Evolutionary conservation across 768 basidiomycete genomes (phyloP).

Genomic region (Lactarius akahatsu): DNA sequence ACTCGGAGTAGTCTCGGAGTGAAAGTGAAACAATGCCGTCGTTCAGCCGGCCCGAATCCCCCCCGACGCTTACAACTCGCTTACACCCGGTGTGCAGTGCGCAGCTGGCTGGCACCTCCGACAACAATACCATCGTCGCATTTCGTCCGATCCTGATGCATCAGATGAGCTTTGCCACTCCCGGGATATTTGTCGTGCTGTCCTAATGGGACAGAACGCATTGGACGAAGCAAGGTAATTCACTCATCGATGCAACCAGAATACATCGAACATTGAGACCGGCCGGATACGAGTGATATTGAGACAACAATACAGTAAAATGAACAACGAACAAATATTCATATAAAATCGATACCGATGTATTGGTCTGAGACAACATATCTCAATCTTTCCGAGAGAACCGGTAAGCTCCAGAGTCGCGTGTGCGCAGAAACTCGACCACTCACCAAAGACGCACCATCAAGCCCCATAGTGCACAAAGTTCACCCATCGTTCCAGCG

Average conservation of each 20-base stretch:
- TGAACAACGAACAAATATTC: not conserved
- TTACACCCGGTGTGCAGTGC: too few relatives aligned
- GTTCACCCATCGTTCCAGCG: slow-evolving; percentile 14
- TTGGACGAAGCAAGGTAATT: not conserved
- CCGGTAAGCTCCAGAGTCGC: not conserved
- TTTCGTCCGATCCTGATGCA: too few relatives aligned
- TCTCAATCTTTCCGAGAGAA: not conserved
- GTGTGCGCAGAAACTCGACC: not conserved
- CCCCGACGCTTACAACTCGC: too few relatives aligned
- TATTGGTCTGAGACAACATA: not conserved
- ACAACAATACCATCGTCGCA: too few relatives aligned
- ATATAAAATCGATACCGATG: not conserved
- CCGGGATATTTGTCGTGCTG: too few relatives aligned
- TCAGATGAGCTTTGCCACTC: too few relatives aligned
- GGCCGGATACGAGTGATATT: not conserved
- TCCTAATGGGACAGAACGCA: too few relatives aligned
- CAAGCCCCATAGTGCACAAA: slow-evolving; percentile 17
- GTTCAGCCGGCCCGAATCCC: too few relatives aligned
- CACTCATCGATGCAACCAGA: not conserved
- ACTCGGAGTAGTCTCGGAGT: too few relatives aligned
- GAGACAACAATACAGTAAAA: too few relatives aligned
- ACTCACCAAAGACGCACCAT: not conserved
- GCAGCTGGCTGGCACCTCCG: too few relatives aligned
- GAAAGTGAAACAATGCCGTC: too few relatives aligned
- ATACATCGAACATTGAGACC: not conserved